Evolutionary conservation across 352 stramenopile species (phyloP), one percentile per base, ranked within the genome.

Genomic region (Globisporangium camurandrum): DNA sequence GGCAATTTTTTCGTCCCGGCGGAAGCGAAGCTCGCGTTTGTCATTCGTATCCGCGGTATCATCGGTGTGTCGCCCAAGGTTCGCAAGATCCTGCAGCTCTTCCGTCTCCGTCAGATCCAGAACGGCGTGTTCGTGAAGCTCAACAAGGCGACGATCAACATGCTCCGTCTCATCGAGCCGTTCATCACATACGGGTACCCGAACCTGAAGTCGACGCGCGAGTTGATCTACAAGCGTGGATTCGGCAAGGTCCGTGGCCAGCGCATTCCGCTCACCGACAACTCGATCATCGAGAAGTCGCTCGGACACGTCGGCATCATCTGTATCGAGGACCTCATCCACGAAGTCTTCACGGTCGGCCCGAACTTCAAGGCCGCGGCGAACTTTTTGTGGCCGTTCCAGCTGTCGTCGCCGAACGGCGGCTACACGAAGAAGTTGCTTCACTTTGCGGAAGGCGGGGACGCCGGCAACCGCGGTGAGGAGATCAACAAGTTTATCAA

Each of bases 351-450:
- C 90, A 99, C 96, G 55, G 91, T 98, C 54, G 97, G 97, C 64
- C 93, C 97, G 50, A 68, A 99, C 88, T 99, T 99, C 92, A 99
- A 99, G 88, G 64, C 97, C 64, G 96, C 91, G 45, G 95, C 96
- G 56, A 99, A 99, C 94, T 99, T 99, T 79, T 84, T 99, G 54
- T 99, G 96, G 96, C 96, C 97, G 16, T 98, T 99, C 90, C 98
- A 99, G 91, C 83, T 99, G 33, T 98, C 94, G 62, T 97, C 88
- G 45, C 96, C 96, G 36, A 97, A 89, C 62, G 96, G 92, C 37
- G 89, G 91, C 57, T 97, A 96, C 86, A 93, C 73, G 61, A 86
- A 97, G 75, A 97, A 97, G 86, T 78, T 96, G 22, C 75, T 95
- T 30, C 92, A 97, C 85, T 97, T 95, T 54, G 90, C 86, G 49